A percentile compares a stretch with the other conserved stretches of the same genome.
phyloP scores from a whole-genome alignment of 169 alveolate species.

The Eimeria acervulina region DNA sequence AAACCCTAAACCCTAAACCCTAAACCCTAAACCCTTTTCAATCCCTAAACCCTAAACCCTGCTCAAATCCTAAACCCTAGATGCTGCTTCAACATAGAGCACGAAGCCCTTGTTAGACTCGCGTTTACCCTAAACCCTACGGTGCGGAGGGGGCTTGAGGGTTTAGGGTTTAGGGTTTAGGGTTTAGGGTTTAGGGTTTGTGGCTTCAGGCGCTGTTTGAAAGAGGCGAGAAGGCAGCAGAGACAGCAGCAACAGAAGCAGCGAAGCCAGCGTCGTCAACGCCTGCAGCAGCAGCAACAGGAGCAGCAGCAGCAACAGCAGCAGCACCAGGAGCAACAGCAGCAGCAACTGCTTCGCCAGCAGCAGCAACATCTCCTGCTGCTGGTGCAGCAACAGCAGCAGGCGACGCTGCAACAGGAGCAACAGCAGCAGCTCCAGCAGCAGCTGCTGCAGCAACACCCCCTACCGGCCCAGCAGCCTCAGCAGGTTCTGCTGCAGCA shows the following conservation, averaged over 20 bases:
- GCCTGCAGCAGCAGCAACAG: not conserved
- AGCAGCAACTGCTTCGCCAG: no score
- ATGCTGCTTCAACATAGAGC: not conserved
- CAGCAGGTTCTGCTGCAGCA: no score
- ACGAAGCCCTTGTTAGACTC: no score
- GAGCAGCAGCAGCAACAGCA: not conserved
- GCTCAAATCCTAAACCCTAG: not conserved
- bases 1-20: constrained; percentile 25
- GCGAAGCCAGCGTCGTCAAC: not conserved
- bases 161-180: constrained; percentile 24
- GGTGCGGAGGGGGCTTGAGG: not conserved
- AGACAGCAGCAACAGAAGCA: not conserved
- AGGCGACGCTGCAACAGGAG: not conserved
- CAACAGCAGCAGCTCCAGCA: constrained; percentile 39
- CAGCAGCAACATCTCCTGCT: no score
- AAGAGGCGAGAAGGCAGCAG: constrained; percentile 32
- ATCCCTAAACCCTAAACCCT: no score
- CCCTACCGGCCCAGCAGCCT: not conserved
- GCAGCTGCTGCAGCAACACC: constrained; percentile 5
- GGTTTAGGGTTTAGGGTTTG: not conserved
- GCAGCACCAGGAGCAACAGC: no score
- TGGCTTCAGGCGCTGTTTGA: not conserved
- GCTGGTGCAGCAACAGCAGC: not conserved
- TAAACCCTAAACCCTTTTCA: no score
- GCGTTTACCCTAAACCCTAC: no score